Base-by-base conservation (phyloP, 106 monocot genomes). In the Triglochin maritima region DNA sequence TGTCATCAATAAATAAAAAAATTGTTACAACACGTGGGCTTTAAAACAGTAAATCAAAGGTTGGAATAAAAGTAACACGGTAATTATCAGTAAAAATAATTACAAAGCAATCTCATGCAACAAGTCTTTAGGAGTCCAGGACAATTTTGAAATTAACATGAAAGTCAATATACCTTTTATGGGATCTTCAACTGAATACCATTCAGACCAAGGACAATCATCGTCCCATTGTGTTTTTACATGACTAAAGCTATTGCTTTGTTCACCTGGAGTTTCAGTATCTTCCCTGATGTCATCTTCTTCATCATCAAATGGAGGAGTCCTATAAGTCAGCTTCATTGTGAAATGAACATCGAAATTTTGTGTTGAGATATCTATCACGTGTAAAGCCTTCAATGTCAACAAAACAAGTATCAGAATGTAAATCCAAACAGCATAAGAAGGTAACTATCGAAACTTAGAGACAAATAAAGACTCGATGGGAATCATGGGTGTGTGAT, bases 131-230 rank as follows among this genome's bases (percentile, higher is more conserved):
- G 29, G 29, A 29, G 29, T 29, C 29, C 0, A 29, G 29, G 29
- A 29, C 29, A 29, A 29, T 29, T 29, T 1, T 29, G 29, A 29
- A 29, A 29, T 29, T 29, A 29, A 29, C 29, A 29, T 29, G 29
- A 29, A 29, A 29, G 46, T 46, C 59, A 46, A 49, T 14, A 14
- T 76, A 95, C 95, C 90, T 83, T 73, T 84, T 45, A 96, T 53
- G 69, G 91, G 91, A 84, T 96, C 96, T 76, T 96, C 96, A 64
- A 88, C 85, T 82, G 91, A 96, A 80, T 91, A 96, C 96, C 96
- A 96, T 60, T 86, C 86, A 76, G 88, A 69, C 96, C 96, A 96
- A 75, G 96, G 91, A 56, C 86, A 96, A 79, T 86, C 84, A 88
- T 88, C 85, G 79, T 96, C 96, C 96, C 96, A 96, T 69, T 82